Percentiles rank a stretch among this genome's conserved stretches.
phyloP scores from a whole-genome alignment of 176 grass and related monocot species.

The Elaeis guineensis region DNA sequence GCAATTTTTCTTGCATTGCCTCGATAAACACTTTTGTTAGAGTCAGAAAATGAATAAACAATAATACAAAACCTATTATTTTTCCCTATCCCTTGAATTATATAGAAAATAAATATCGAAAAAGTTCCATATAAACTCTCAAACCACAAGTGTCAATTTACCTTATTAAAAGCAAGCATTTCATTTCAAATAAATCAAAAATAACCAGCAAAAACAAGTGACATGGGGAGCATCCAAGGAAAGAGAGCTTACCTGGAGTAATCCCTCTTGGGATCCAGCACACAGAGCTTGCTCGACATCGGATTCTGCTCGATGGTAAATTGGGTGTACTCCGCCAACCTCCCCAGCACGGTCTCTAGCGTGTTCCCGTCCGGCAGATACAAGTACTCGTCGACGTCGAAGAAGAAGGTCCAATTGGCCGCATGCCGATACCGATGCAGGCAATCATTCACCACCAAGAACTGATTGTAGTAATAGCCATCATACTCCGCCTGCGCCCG shows the following conservation, averaged over 20 bases:
- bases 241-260: constrained; percentile 37
- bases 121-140: too few species aligned
- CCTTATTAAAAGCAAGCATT: too few species aligned
- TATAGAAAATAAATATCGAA: too few species aligned
- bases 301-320: constrained; percentile 94
- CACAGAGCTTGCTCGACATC: constrained; percentile 86
- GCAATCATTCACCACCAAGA: constrained; percentile 90
- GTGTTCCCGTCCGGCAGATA: constrained; percentile 48
- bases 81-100: too few species aligned
- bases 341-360: constrained; percentile 40
- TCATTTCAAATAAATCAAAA: too few species aligned
- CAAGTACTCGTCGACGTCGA: constrained; percentile 84
- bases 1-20: too few species aligned
- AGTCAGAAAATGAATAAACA: too few species aligned
- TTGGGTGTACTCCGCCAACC: constrained; percentile 48
- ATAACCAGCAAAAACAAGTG: neutral
- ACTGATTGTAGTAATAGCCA: constrained; percentile 91
- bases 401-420: constrained; percentile 99
- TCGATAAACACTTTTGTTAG: too few species aligned
- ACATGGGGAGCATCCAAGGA: neutral
- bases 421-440: constrained; percentile 63
- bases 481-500: constrained; percentile 64
- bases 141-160: too few species aligned
- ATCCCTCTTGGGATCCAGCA: constrained; percentile 33
- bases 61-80: too few species aligned